These are phyloP conservation scores for Osmanthus fragrans DNA, from an alignment of 257 asterid species.

Conservation along the genomic window DNA sequence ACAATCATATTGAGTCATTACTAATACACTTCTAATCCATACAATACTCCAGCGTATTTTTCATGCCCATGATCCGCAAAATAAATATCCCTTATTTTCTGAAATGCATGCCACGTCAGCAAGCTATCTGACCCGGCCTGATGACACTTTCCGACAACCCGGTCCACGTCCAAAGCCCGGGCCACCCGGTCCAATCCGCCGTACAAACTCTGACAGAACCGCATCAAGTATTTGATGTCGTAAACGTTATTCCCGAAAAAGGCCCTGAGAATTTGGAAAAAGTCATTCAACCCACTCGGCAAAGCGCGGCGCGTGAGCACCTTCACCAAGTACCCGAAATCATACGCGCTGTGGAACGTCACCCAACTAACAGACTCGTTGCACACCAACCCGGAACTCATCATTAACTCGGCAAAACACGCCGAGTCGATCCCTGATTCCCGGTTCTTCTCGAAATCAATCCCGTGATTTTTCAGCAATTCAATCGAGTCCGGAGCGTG, in stretches of 20 bases:
- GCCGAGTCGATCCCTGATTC: slow-evolving; percentile 36
- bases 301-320: slow-evolving; percentile 45
- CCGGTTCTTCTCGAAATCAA: slow-evolving; percentile 48
- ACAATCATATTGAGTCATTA: not conserved
- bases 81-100: slow-evolving; percentile 43
- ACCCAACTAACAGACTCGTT: slow-evolving; percentile 47
- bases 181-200: slow-evolving; percentile 55
- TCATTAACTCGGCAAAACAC: slow-evolving; percentile 48
- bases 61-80: slow-evolving; percentile 31
- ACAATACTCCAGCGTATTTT: slow-evolving; percentile 44
- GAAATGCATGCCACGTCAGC: slow-evolving; percentile 59
- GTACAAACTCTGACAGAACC: slow-evolving; percentile 38
- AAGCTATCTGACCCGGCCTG: slow-evolving; percentile 63
- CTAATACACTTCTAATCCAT: slow-evolving; percentile 38
- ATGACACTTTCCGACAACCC: slow-evolving; percentile 51
- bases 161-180: slow-evolving; percentile 34
- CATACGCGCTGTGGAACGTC: slow-evolving; percentile 58
- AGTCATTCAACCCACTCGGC: slow-evolving; percentile 34
- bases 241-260: slow-evolving; percentile 43
- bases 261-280: slow-evolving; percentile 28
- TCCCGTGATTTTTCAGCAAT: slow-evolving; percentile 39
- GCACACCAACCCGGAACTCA: slow-evolving; percentile 53
- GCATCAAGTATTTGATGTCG: slow-evolving; percentile 50
- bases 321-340: slow-evolving; percentile 55
- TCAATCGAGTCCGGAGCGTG: slow-evolving; percentile 51